phyloP scores from a whole-genome alignment of 768 basidiomycete species.

The Pholiota conissans region DNA sequence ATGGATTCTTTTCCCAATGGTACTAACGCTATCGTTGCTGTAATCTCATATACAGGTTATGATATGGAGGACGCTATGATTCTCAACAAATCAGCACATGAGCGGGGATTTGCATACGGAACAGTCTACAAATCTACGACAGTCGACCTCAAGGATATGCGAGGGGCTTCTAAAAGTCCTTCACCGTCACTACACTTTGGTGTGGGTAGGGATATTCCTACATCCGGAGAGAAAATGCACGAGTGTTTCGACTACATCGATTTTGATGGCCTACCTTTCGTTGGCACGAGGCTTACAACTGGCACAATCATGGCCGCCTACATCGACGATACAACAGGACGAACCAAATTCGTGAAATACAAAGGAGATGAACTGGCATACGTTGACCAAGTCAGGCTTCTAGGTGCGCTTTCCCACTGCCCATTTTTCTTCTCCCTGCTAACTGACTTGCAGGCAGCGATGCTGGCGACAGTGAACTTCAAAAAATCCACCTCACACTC shows the following conservation, averaged over 20 bases:
- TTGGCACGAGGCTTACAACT: slow-evolving; percentile 66
- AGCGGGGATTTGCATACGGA: slow-evolving; percentile 96
- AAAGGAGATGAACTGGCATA: slow-evolving; percentile 93
- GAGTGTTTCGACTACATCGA: slow-evolving; percentile 58
- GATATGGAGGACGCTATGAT: slow-evolving; percentile 99
- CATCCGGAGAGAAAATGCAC: slow-evolving; percentile 45
- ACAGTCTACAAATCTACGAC: slow-evolving; percentile 95
- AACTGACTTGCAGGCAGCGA: slow-evolving; percentile 65
- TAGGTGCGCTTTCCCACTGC: slow-evolving; percentile 50
- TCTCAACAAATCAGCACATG: slow-evolving; percentile 96
- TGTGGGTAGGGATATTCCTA: slow-evolving; percentile 71
- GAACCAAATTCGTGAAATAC: slow-evolving; percentile 89
- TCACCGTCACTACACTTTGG: slow-evolving; percentile 88
- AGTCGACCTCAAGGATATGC: slow-evolving; percentile 82
- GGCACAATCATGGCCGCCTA: slow-evolving; percentile 89
- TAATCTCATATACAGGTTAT: slow-evolving; percentile 99
- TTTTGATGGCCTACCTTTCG: slow-evolving; percentile 78
- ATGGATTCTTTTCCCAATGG: slow-evolving; percentile 99
- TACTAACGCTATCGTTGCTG: slow-evolving; percentile 97
- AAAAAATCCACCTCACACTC: slow-evolving; percentile 91
- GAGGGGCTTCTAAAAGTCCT: slow-evolving; percentile 59
- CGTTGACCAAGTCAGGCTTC: slow-evolving; percentile 86
- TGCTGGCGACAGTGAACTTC: slow-evolving; percentile 81
- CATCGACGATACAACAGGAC: slow-evolving; percentile 78
- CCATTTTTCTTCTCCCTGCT: slow-evolving; percentile 1